These are phyloP conservation scores for Apocynum venetum DNA, from an alignment of 257 asterid species.

Conservation along the genomic window DNA sequence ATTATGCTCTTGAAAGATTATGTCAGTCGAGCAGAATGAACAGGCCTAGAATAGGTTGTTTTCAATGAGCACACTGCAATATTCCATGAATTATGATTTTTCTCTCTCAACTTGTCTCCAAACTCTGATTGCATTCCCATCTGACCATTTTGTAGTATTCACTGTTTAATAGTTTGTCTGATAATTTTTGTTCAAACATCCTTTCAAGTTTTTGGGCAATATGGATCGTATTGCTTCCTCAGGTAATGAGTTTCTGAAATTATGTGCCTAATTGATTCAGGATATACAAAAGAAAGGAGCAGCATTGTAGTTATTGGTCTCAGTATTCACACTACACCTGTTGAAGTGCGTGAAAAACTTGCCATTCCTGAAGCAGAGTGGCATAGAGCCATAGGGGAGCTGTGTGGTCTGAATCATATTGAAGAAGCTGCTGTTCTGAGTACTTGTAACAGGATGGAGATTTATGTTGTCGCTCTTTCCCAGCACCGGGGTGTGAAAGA, in stretches of 20 bases:
- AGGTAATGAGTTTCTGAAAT: not conserved
- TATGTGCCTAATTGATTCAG: constrained; percentile 27
- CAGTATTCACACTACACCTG: constrained; percentile 80
- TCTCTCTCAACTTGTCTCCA: not conserved
- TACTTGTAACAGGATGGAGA: constrained; percentile 94
- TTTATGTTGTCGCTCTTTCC: constrained; percentile 89
- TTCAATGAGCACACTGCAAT: not conserved
- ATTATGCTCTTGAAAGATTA: not conserved
- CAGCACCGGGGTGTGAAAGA: constrained; percentile 92
- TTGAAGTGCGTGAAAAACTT: constrained; percentile 88
- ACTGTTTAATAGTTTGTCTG: not conserved
- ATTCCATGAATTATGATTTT: not conserved
- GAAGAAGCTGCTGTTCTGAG: constrained; percentile 98
- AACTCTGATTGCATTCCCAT: not conserved
- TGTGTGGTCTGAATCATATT: constrained; percentile 78
- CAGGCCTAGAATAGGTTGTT: not conserved
- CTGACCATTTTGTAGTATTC: not conserved
- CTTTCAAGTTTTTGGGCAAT: too few relatives aligned
- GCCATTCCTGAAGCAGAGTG: constrained; percentile 96
- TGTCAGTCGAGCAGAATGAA: not conserved
- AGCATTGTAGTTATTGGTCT: constrained; percentile 86
- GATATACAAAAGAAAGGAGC: constrained; percentile 89
- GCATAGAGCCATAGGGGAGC: constrained; percentile 84
- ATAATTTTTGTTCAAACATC: not conserved
- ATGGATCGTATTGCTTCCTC: not conserved